Evolutionary conservation across 805 yeast species (phyloP).

Genomic region (Candida orba): DNA sequence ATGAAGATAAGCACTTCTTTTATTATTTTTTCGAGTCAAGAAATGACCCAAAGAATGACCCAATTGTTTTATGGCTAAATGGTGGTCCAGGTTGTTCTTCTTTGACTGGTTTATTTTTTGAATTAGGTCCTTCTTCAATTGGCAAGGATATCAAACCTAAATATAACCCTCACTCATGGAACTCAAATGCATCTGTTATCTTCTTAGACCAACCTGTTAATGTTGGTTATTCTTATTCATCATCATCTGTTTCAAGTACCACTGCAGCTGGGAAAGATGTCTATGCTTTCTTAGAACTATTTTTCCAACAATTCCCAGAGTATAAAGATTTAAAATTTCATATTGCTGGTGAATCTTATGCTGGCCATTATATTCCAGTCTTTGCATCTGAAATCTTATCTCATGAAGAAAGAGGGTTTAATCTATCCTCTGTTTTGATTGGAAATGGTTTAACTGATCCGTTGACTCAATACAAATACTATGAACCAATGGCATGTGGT

Average conservation of each 20-base stretch:
- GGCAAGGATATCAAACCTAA: conserved; percentile 54
- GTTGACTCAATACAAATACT: conserved; percentile 66
- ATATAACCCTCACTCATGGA: conserved; percentile 77
- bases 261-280: conserved; percentile 85
- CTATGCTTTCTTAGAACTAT: conserved; percentile 69
- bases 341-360: conserved; percentile 90
- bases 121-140: conserved; percentile 75
- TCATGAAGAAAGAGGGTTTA: conserved; percentile 53
- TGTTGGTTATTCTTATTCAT: conserved; percentile 58
- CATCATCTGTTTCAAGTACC: conserved; percentile 22
- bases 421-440: conserved; percentile 70
- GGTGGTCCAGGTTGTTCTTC: conserved; percentile 97
- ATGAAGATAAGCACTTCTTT: conserved; percentile 84
- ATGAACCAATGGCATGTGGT: conserved; percentile 94
- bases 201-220: conserved; percentile 87
- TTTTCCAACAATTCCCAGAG: conserved; percentile 65
- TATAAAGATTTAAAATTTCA: conserved; percentile 59
- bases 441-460: conserved; percentile 93
- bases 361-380: conserved; percentile 90
- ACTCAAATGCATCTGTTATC: conserved; percentile 74
- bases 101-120: conserved; percentile 78
- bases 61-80: conserved; percentile 81
- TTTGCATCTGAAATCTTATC: conserved; percentile 75
- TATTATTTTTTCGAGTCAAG: conserved; percentile 82
- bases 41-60: conserved; percentile 82